Evolutionary conservation across 805 yeast species (phyloP), one percentile per base, ranked within the genome.

Genomic region (Nakazawaea wyomingensis): DNA sequence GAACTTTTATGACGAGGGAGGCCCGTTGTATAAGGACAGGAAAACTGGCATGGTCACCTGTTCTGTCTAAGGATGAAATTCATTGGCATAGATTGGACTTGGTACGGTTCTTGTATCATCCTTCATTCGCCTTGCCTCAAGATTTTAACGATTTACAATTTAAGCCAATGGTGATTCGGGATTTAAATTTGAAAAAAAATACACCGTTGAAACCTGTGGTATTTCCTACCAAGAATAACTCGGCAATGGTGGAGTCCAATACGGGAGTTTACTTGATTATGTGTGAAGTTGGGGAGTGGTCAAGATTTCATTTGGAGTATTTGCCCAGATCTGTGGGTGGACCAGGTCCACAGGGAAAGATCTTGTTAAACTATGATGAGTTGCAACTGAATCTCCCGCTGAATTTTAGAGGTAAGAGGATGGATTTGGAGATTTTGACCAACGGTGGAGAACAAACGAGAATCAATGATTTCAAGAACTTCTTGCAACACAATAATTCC

Each of bases 71-170:
- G 37, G 83, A 81, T 50, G 89, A 82, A 50, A 90, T 96, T 53
- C 80, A 78, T 19, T 91, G 98, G 98, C 82, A 91, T 60, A 72
- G 88, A 46, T 64, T 86, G 43, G 98, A 91, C 59, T 60, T 85
- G 30, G 54, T 86, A 36, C 70, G 96, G 55, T 91, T 84, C 56
- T 62, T 87, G 37, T 77, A 78, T 57, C 98, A 91, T 60, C 95
- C 85, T 5, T 76, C 86, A 0, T 90, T 91, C 60, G 63, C 82
- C 2, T 56, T 85, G 19, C 93, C 95, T 0, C 58, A 67, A 4
- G 96, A 88, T 56, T 63, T 58, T 44, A 51, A 61, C 17, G 83
- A 80, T 50, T 29, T 41, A 2, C 28, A 48, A 1, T 73, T 71
- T 61, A 56, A 64, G 38, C 63, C 72, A 0, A 56, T 54, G 29